Base-by-base conservation (phyloP, 768 basidiomycete species). In the Symmetrospora coprosmae region DNA sequence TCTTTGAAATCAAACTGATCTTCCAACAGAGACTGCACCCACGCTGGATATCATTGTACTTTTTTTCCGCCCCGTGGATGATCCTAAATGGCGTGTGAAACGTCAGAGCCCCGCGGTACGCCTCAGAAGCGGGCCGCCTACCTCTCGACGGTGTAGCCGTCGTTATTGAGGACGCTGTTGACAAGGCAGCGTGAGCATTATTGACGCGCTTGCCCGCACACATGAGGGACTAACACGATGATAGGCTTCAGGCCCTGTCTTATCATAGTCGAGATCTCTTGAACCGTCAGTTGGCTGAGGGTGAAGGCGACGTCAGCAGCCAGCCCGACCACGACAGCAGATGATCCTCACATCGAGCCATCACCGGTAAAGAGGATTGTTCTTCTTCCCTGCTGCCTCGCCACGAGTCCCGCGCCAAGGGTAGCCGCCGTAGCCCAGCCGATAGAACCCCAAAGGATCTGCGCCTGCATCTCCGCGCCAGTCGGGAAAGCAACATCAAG, bases 361-460 rank as follows among this genome's bases (percentile, higher is more conserved):
- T 74, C 71, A 75, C 87, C 62, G 30, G 62, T 63, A 37, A 63
- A 63, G 13, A 63, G 39, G 38, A 94, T 82, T 0, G 83, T 82
- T 41, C 91, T 76, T 4, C 81, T 77, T 13, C 69, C 74, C 9
- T 75, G 68, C 46, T 90, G 86, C 40, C 76, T 75, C 1, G 83
- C 88, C 1, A 85, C 91, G 33, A 65, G 35, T 11, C 60, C 34
- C 7, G 41, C 35, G 13, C 68, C 69, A 19, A 91, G 75, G 2
- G 87, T 85, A 6, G 83, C 84, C 33, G 89, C 86, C 40, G 85
- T 81, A 19, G 84, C 81, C 83, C 84, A 94, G 0, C 91, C 91
- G 65, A 96, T 94, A 60, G 83, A 84, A 47, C 91, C 90, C 46
- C 53, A 48, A 9, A 60, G 41, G 16, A 65, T 69, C 72, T 90